Evolutionary conservation across 2,329 filamentous ascomycete genomes (phyloP).

Genomic region (Ambrosiella xylebori): DNA sequence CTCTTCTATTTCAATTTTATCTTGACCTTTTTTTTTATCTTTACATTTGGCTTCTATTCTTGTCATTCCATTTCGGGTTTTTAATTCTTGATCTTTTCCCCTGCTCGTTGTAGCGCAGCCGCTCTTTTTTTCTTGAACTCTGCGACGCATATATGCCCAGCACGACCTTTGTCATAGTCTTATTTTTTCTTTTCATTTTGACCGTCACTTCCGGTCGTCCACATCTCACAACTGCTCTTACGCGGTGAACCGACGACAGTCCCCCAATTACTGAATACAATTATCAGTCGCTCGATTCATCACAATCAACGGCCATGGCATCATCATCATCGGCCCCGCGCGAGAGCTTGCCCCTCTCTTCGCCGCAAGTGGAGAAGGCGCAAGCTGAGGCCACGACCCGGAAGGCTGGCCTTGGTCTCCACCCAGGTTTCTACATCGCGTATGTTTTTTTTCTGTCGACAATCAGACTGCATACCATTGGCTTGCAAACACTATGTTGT

Average conservation of each 20-base stretch:
- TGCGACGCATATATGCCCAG: background rate
- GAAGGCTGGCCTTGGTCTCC: constrained; percentile 14
- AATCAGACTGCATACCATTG: no score
- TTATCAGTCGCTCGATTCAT: background rate
- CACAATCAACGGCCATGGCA: constrained; percentile 8
- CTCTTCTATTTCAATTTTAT: background rate
- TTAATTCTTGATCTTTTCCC: background rate
- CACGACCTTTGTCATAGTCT: background rate
- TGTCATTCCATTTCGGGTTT: background rate
- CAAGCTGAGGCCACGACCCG: constrained; percentile 8
- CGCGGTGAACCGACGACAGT: no score
- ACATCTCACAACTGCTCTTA: background rate
- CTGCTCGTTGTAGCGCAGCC: background rate
- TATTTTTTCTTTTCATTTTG: background rate
- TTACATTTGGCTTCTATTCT: background rate
- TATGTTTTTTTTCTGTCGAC: constrained; percentile 15
- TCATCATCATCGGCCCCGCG: constrained; percentile 12
- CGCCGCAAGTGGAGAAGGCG: constrained; percentile 16
- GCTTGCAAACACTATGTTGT: background rate
- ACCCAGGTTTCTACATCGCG: constrained; percentile 20
- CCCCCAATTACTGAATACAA: background rate
- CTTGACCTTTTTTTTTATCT: background rate
- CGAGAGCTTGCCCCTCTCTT: constrained; percentile 10
- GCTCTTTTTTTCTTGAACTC: background rate
- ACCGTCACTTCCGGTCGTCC: background rate